Conservation (phyloP, 768 basidiomycete species). For the Panellus pusillus region DNA sequence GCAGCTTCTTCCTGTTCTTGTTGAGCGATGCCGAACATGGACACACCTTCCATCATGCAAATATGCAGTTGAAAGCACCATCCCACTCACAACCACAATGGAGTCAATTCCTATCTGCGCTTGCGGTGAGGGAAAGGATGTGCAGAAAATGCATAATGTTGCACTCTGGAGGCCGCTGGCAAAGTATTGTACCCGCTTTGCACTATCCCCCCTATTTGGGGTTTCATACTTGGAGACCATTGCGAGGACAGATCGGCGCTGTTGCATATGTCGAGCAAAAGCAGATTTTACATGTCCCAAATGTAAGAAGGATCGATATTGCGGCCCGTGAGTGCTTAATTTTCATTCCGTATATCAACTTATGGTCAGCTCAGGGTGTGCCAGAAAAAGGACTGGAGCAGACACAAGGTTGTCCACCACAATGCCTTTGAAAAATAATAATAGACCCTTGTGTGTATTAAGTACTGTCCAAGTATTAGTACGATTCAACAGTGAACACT, state of each 20-base stretch:
- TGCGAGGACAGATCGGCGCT: conserved; percentile 22
- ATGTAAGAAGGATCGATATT: conserved; percentile 31
- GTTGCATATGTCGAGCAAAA: conserved; percentile 30
- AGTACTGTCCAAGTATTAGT: too few relatives aligned
- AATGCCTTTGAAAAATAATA: conserved; percentile 4
- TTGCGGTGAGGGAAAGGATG: conserved; percentile 52
- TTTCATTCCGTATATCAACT: not conserved
- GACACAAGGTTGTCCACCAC: conserved; percentile 7
- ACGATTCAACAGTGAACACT: too few relatives aligned
- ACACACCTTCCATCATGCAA: conserved; percentile 48
- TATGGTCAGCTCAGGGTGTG: not conserved
- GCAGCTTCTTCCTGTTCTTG: conserved; percentile 48
- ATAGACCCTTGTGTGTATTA: too few relatives aligned
- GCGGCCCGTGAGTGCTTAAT: conserved; percentile 16
- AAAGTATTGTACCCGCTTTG: conserved; percentile 49
- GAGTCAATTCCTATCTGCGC: conserved; percentile 46
- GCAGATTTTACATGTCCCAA: conserved; percentile 17
- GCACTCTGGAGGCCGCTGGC: conserved; percentile 40
- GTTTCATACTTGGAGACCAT: conserved; percentile 45
- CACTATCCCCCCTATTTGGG: conserved; percentile 49
- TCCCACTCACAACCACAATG: conserved; percentile 41
- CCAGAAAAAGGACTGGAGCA: conserved; percentile 9
- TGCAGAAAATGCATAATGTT: conserved; percentile 35
- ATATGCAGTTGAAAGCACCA: conserved; percentile 33
- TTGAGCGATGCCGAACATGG: conserved; percentile 58